phyloP scores from a whole-genome alignment of 2,329 filamentous ascomycete species.

The Rhinocladiella mackenziei region DNA sequence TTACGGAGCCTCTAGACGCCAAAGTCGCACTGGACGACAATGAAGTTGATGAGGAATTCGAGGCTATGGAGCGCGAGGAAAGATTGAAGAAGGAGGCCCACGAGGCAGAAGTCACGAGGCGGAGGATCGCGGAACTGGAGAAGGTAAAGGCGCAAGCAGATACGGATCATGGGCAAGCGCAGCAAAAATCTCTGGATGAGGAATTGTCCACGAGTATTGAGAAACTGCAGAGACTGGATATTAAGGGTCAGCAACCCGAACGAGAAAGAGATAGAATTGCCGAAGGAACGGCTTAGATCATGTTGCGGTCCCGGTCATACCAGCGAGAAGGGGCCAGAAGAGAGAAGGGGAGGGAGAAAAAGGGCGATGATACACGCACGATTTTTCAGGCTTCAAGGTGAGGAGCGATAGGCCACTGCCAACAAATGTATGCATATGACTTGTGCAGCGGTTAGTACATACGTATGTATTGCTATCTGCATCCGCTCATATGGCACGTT shows the following conservation, averaged over 20 bases:
- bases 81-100: conserved; percentile 47
- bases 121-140: conserved; percentile 29
- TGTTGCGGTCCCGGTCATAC: background rate
- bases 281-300: background rate
- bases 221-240: conserved; percentile 19
- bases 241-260: conserved; percentile 8
- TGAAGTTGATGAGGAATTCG: conserved; percentile 85
- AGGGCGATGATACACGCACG: too few relatives aligned
- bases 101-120: conserved; percentile 32
- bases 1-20: conserved; percentile 58
- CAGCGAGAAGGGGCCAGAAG: too few relatives aligned
- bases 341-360: too few relatives aligned
- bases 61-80: conserved; percentile 62
- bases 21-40: conserved; percentile 63
- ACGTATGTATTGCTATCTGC: too few relatives aligned
- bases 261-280: background rate
- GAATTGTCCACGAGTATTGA: conserved; percentile 25
- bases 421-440: background rate
- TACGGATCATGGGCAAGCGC: background rate
- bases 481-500: too few relatives aligned
- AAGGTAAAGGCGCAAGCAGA: conserved; percentile 9
- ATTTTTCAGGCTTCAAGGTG: background rate
- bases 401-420: background rate
- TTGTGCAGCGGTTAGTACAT: too few relatives aligned
- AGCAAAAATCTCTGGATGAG: conserved; percentile 12